phyloP scores from a whole-genome alignment of 768 basidiomycete species.

The Boletus reticulatus region DNA sequence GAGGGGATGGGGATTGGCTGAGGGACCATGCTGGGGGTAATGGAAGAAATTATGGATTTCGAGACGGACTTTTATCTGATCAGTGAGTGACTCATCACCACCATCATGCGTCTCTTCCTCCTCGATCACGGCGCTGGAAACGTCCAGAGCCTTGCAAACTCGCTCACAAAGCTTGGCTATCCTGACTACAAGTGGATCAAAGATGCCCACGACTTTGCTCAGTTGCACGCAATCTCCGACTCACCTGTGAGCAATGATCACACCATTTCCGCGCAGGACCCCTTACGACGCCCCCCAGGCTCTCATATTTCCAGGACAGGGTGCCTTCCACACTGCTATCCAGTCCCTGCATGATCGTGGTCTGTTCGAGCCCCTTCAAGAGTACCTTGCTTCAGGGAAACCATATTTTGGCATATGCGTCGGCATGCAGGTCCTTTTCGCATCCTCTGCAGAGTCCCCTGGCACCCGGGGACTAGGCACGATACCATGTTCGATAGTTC shows the following conservation, averaged over 20 bases:
- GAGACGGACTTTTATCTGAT: too few species aligned
- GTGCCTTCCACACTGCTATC: slow-evolving; percentile 88
- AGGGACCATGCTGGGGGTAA: slow-evolving; percentile 39
- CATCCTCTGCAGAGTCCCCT: slow-evolving; percentile 78
- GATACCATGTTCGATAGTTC: slow-evolving; percentile 77
- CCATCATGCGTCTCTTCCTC: slow-evolving; percentile 66
- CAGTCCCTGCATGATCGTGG: slow-evolving; percentile 69
- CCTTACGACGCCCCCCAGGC: slow-evolving; percentile 47
- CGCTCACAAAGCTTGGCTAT: slow-evolving; percentile 80
- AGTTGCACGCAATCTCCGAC: slow-evolving; percentile 27
- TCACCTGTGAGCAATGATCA: slow-evolving; percentile 61
- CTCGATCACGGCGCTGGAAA: slow-evolving; percentile 98
- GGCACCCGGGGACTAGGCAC: slow-evolving; percentile 70
- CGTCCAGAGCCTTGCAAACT: slow-evolving; percentile 91
- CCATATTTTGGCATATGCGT: slow-evolving; percentile 99
- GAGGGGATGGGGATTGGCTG: slow-evolving; percentile 45
- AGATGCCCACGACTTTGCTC: slow-evolving; percentile 73
- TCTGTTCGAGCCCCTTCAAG: slow-evolving; percentile 73
- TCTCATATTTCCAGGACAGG: slow-evolving; percentile 96
- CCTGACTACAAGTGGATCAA: slow-evolving; percentile 83
- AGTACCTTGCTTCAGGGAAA: slow-evolving; percentile 81
- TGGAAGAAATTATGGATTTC: too few species aligned
- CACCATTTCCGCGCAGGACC: slow-evolving; percentile 6
- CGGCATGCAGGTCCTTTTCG: slow-evolving; percentile 95
- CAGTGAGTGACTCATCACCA: too few species aligned